A percentile compares a stretch with the other conserved stretches of the same genome.
phyloP scores from a whole-genome alignment of 2,329 filamentous ascomycete species.

The Raffaelea arxii region DNA sequence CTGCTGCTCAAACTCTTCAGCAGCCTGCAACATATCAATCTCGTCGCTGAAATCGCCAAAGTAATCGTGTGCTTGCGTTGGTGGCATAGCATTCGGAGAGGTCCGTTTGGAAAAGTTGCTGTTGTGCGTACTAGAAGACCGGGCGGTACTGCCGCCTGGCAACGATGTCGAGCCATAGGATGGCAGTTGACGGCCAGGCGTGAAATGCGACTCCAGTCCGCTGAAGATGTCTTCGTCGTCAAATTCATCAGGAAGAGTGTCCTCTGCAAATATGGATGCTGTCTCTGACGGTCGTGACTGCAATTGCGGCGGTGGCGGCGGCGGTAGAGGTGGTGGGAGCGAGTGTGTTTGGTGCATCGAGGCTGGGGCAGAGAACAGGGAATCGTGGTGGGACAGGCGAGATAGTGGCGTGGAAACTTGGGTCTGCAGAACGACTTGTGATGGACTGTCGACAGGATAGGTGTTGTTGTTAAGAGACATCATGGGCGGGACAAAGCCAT shows the following conservation, averaged over 20 bases:
- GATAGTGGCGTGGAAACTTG: slow-evolving; percentile 22
- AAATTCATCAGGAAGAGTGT: slow-evolving; percentile 12
- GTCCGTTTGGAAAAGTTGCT: background rate
- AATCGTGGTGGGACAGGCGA: background rate
- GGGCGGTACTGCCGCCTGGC: no score
- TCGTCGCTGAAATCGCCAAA: slow-evolving; percentile 26
- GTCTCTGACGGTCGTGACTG: no score
- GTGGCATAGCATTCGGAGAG: background rate
- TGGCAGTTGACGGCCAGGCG: background rate
- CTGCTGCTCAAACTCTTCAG: slow-evolving; percentile 37
- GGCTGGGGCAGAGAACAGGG: no score
- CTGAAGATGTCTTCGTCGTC: slow-evolving; percentile 15
- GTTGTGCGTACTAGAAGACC: background rate
- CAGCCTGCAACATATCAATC: slow-evolving; percentile 38
- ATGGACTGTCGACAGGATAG: slow-evolving; percentile 22
- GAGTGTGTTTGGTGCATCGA: no score
- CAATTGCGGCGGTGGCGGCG: background rate
- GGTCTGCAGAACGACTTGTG: slow-evolving; percentile 43
- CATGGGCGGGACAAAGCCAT: slow-evolving; percentile 17
- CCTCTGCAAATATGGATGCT: background rate
- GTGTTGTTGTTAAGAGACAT: slow-evolving; percentile 24
- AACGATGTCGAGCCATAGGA: no score
- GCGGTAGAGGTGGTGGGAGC: background rate
- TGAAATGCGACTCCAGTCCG: slow-evolving; percentile 7
- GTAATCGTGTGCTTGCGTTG: slow-evolving; percentile 5